A percentile compares a stretch with the other conserved stretches of the same genome.
Evolutionary conservation across 2,329 filamentous ascomycete genomes (phyloP).

Genomic region (Penicillium sp.): DNA sequence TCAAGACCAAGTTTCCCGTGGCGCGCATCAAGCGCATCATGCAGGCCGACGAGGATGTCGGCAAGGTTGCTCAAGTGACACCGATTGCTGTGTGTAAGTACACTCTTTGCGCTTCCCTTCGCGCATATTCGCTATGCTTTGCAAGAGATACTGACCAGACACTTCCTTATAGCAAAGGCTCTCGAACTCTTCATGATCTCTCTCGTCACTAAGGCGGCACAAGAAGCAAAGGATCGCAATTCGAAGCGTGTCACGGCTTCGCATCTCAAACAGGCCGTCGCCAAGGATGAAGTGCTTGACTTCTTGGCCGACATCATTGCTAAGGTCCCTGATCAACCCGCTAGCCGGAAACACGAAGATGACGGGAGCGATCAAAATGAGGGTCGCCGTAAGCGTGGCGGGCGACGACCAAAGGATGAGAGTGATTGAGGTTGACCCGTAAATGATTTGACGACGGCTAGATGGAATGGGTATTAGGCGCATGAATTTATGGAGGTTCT

Average conservation of each 20-base stretch:
- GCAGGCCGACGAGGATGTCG: constrained; percentile 98
- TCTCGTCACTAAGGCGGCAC: constrained; percentile 82
- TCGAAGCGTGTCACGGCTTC: constrained; percentile 86
- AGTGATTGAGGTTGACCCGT: constrained; percentile 29
- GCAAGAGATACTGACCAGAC: constrained; percentile 21
- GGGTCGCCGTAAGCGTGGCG: constrained; percentile 48
- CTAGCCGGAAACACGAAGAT: constrained; percentile 45
- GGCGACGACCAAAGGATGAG: constrained; percentile 44
- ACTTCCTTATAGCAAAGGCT: constrained; percentile 67
- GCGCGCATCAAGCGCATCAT: constrained; percentile 98
- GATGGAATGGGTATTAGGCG: constrained; percentile 23
- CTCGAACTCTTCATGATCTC: constrained; percentile 98
- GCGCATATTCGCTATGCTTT: not conserved
- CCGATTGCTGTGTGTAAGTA: constrained; percentile 80
- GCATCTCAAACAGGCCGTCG: constrained; percentile 89
- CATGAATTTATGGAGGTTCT: constrained; percentile 12
- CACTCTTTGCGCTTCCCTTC: not conserved
- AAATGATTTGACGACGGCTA: constrained; percentile 25
- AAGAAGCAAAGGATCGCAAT: constrained; percentile 75
- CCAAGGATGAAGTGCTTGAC: constrained; percentile 88
- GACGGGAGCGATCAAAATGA: constrained; percentile 49
- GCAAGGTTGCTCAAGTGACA: constrained; percentile 96
- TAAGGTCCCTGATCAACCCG: constrained; percentile 70
- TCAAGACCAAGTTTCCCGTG: constrained; percentile 94
- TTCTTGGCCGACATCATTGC: constrained; percentile 88